Percentiles rank a stretch among this genome's conserved stretches.
Evolutionary conservation across 2,329 filamentous ascomycete species (phyloP).

Genomic region (Neocucurbitaria cava): DNA sequence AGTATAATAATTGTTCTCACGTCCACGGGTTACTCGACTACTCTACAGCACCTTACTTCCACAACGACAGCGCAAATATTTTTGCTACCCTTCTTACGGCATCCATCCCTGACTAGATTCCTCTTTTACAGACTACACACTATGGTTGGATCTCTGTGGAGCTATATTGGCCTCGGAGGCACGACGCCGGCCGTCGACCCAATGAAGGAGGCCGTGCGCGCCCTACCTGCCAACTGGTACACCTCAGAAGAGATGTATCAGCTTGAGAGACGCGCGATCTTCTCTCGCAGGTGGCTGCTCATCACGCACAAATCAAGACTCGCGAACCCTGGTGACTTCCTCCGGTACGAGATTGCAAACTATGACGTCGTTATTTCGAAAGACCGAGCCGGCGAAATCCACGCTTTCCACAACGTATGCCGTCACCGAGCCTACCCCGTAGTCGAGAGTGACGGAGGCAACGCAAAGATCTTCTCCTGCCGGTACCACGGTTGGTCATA

Average conservation of each 20-base stretch:
- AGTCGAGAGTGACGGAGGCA: slow-evolving; percentile 47
- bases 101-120: not conserved
- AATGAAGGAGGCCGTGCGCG: slow-evolving; percentile 43
- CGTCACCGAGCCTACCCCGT: slow-evolving; percentile 55
- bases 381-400: slow-evolving; percentile 47
- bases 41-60: slow-evolving; percentile 8
- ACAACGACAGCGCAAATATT: not conserved
- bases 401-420: slow-evolving; percentile 56
- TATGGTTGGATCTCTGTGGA: slow-evolving; percentile 37
- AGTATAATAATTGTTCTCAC: slow-evolving; percentile 30
- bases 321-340: slow-evolving; percentile 62
- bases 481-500: slow-evolving; percentile 59
- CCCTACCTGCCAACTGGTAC: slow-evolving; percentile 52
- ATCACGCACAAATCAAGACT: slow-evolving; percentile 62
- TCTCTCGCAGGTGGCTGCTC: slow-evolving; percentile 64
- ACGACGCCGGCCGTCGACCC: slow-evolving; percentile 18
- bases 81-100: not conserved
- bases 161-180: slow-evolving; percentile 35
- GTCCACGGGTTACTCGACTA: slow-evolving; percentile 14
- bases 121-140: slow-evolving; percentile 2
- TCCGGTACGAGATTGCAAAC: slow-evolving; percentile 56
- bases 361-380: slow-evolving; percentile 52
- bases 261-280: slow-evolving; percentile 58
- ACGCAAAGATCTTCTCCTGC: slow-evolving; percentile 51
- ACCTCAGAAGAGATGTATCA: slow-evolving; percentile 54